These are phyloP conservation scores for Agrocybe praecox DNA, from an alignment of 768 basidiomycete species.

Conservation along the genomic window DNA sequence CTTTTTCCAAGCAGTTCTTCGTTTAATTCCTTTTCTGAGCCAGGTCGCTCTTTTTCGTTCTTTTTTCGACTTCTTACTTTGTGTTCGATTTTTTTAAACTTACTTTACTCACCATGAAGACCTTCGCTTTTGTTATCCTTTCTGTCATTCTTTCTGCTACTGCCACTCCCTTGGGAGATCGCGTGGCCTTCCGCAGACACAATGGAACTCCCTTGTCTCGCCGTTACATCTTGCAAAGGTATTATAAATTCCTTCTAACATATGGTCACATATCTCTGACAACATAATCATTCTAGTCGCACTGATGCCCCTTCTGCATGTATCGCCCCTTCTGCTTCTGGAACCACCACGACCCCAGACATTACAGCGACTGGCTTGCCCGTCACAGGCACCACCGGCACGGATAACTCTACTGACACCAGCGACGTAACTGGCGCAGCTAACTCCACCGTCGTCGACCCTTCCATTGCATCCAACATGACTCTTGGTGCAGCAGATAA, in stretches of 20 bases:
- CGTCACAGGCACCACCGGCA: constrained; percentile 21
- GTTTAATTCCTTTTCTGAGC: constrained; percentile 28
- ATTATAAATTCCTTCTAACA: constrained; percentile 2
- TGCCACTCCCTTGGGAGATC: constrained; percentile 36
- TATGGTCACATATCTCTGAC: not conserved
- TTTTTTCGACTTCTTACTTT: constrained; percentile 16
- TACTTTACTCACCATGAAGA: constrained; percentile 30
- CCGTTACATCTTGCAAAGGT: constrained; percentile 36
- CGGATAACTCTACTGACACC: constrained; percentile 15
- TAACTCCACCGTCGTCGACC: constrained; percentile 15
- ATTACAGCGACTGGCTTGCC: constrained; percentile 19
- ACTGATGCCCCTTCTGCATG: constrained; percentile 35
- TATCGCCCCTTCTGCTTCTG: constrained; percentile 21
- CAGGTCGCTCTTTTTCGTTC: constrained; percentile 35
- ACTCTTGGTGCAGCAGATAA: constrained; percentile 11
- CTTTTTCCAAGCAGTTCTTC: constrained; percentile 20
- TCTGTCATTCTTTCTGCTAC: constrained; percentile 28
- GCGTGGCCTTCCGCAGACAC: constrained; percentile 33
- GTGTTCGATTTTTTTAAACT: constrained; percentile 12
- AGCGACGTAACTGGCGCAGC: constrained; percentile 13
- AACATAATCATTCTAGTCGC: constrained; percentile 21
- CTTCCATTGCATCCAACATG: constrained; percentile 11
- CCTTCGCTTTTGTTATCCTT: constrained; percentile 27
- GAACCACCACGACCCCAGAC: constrained; percentile 15
- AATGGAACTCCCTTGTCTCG: constrained; percentile 28